Evolutionary conservation across 2,329 filamentous ascomycete genomes (phyloP), one percentile per base, ranked within the genome.

Genomic region (Xenoacremonium recifei): DNA sequence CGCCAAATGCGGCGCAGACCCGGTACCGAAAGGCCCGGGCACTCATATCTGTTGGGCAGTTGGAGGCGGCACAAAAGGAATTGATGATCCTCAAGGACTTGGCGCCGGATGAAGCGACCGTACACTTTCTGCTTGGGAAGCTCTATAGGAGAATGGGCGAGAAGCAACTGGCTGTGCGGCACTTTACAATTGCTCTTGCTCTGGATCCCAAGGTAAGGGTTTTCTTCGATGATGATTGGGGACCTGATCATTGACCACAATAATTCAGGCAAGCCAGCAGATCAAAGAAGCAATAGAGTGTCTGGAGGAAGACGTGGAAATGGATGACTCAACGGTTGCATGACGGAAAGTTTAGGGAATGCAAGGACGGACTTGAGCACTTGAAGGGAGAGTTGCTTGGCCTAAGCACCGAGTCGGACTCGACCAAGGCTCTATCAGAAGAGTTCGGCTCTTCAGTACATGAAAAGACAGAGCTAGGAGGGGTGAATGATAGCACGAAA

Each of bases 261-360:
- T 16, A 29, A 15, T 37, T 38, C 40, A 96, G 91, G 89, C 92
- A 56, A 90, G 89, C 51, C 85, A 88, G 49, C 86, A 90, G 65
- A 96, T 99, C 67, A 99, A 97, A 68, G 90, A 96, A 63, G 90
- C 89, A 15, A 96, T 99, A 70, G 92, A 97, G 71, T 85, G 84
- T 55, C 78, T 97, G 44, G 89, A 95, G 58, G 85, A 90, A 42
- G 85, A 88, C 46, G 82, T 87, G 44, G 79, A 83, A 42, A 82
- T 87, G 65, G 78, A 83, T 48, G 79, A 83, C 61, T 81, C 77
- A 47, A 80, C 82, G 73, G 79, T 80, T 67, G 69, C 68, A 67
- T 79, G 66, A 77, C 50, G 47, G 45, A 42, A 44, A 34, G 35
- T 12, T 21, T 35, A n/a, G n/a, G n/a, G n/a, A n/a, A n/a, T n/a